These are phyloP conservation scores for Pseudomonodictys pantanalensis DNA, from an alignment of 495 filamentous ascomycete species.

Conservation along the genomic window DNA sequence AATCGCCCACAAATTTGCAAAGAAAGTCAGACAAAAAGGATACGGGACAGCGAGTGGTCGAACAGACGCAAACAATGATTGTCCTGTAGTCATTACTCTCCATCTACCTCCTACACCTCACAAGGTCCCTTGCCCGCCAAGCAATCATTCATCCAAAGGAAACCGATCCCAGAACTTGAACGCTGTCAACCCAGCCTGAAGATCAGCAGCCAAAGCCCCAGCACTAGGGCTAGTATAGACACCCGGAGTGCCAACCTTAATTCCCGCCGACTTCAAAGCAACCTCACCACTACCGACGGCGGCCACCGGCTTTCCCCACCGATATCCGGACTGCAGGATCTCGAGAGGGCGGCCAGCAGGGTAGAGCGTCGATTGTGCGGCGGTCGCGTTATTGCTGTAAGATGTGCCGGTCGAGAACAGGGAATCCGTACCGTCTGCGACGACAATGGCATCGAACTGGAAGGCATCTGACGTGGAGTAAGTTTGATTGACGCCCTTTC, in stretches of 20 bases:
- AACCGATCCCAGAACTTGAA: constrained; percentile 67
- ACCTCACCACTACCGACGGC: constrained; percentile 52
- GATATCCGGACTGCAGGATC: constrained; percentile 64
- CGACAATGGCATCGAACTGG: constrained; percentile 67
- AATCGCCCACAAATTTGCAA: background rate
- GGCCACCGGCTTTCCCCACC: constrained; percentile 71
- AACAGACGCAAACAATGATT: background rate
- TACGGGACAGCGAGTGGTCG: background rate
- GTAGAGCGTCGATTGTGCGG: constrained; percentile 46
- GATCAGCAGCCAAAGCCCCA: constrained; percentile 35
- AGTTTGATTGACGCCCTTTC: constrained; percentile 59
- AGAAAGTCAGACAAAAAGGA: background rate
- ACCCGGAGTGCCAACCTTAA: constrained; percentile 46
- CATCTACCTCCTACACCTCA: background rate
- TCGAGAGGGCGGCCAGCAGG: constrained; percentile 62
- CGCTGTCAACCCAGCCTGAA: constrained; percentile 60
- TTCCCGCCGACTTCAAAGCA: constrained; percentile 48
- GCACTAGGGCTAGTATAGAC: constrained; percentile 48
- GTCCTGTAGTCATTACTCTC: background rate
- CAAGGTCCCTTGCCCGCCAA: background rate
- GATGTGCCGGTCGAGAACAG: constrained; percentile 35
- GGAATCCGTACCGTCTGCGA: constrained; percentile 55
- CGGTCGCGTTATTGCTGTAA: constrained; percentile 40
- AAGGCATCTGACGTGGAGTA: constrained; percentile 70
- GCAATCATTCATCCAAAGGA: constrained; percentile 49